A percentile compares a stretch with the other conserved stretches of the same genome.
phyloP scores from a whole-genome alignment of 1,139 yeast genomes.

The Candida frijolesensis region DNA sequence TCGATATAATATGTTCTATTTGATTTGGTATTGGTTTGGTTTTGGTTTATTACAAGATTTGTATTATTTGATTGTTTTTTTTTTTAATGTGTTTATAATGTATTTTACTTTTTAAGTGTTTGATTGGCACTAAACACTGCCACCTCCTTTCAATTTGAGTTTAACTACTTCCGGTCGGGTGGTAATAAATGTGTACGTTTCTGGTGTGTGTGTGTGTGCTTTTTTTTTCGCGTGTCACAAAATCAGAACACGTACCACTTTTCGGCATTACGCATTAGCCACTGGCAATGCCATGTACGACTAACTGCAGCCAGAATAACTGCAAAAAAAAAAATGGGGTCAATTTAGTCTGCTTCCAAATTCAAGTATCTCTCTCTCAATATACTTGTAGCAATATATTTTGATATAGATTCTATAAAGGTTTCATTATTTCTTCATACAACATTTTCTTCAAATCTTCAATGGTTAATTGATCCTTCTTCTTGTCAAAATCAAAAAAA shows the following conservation, averaged over 20 bases:
- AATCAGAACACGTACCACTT: neutral
- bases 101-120: neutral
- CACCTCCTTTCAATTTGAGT: slow-evolving; percentile 1
- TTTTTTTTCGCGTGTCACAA: neutral
- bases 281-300: neutral
- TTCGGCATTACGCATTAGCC: neutral
- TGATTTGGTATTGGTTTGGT: neutral
- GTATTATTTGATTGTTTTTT: neutral
- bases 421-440: slow-evolving; percentile 56
- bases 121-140: neutral
- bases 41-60: neutral
- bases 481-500: slow-evolving; percentile 64
- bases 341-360: neutral
- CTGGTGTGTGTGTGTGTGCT: no score
- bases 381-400: neutral
- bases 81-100: neutral
- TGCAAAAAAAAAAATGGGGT: neutral
- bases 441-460: slow-evolving; percentile 54
- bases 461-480: slow-evolving; percentile 50
- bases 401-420: slow-evolving; percentile 20
- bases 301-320: neutral
- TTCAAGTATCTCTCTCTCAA: neutral
- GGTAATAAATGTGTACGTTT: no score
- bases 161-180: no score
- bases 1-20: neutral